Base-by-base conservation (phyloP, 352 stramenopile genomes). In the Phytophthora sansomeana region DNA sequence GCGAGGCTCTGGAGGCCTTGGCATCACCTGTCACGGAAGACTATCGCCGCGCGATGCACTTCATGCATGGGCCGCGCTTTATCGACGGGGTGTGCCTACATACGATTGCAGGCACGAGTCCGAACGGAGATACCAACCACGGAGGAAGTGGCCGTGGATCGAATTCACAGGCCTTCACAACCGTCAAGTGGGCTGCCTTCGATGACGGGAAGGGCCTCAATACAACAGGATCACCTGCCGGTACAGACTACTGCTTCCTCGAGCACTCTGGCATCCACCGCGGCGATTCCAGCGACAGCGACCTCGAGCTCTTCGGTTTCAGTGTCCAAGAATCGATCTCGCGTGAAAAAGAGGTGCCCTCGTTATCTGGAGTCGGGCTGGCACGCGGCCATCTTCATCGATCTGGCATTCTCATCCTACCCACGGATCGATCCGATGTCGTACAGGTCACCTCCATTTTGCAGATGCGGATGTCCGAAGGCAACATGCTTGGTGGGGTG, bases 211-310 rank as follows among this genome's bases (percentile, higher is more conserved):
- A 78, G 43, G 63, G 39, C 6, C 49, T 61, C 30, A 76, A 81
- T 43, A 63, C 38, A 29, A 54, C 66, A 32, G 68, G 68, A 38
- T 73, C 68, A 11, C 48, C 75, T 24, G 41, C 66, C 24, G 81
- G 80, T 24, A 83, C 72, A 29, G 85, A 93, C 72, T 93, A 93
- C 61, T 92, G 81, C 74, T 92, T 90, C 58, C 61, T 93, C n/a
- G 85, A 93, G 48, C 80, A 91, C 63, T 71, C 80, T 6, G 85
- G 85, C 4, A 80, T 93, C 21, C 57, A 76, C 24, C 48, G 55
- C n/a, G 9, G 28, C 17, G 49, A 57, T 28, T 14, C 33, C 24
- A 44, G 55, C 21, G 41, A 33, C 16, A 69, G 17, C 16, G 58
- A 58, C 5, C 61, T 63, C 21, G 74, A 72, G 11, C 51, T 71